Evolutionary conservation across 2,329 filamentous ascomycete species (phyloP), one percentile per base, ranked within the genome.

Genomic region (Calonectria pseudoreteaudii): DNA sequence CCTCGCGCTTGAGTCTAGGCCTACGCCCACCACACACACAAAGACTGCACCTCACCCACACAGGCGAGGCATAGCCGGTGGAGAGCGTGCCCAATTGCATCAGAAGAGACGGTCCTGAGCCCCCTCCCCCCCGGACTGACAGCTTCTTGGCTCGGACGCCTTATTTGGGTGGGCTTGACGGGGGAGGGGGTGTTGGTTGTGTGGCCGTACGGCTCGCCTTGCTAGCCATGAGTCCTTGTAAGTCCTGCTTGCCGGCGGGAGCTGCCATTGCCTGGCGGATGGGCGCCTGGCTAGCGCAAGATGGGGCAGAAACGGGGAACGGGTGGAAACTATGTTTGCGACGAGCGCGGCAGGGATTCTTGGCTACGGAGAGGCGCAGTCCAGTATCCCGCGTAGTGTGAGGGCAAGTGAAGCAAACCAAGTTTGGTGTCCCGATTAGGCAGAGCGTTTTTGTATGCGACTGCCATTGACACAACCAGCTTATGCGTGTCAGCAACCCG

Each of bases 341-440:
- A 36, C 31, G 30, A 62, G 34, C 34, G 14, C 34, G 28, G 56
- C 67, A 70, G 56, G 67, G 58, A 34, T 68, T 68, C 38, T 62
- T 36, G 41, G 49, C 52, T 62, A 23, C 20, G 44, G 28, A 64
- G 67, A 52, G 67, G 67, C 67, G 67, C 67, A 70, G 67, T 64
- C 44, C 38, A 31, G 34, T 49, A n/a, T 41, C 52, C 67, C 44
- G 67, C 56, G 53, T 41, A 49, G 38, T 44, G 66, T 28, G 30
- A 36, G 52, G 38, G 13, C 23, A 20, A 49, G n/a, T 36, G 38
- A 56, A 58, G 31, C 36, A 26, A 30, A 53, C 56, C 56, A 62
- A 62, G 23, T 28, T 62, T 62, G 41, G 41, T 65, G 18, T 49
- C 38, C 41, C 38, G n/a, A 65, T 65, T 65, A 65, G 60, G 56